Evolutionary conservation across 2,329 filamentous ascomycete species (phyloP), one percentile per base, ranked within the genome.

Genomic region (Trichophyton equinum): DNA sequence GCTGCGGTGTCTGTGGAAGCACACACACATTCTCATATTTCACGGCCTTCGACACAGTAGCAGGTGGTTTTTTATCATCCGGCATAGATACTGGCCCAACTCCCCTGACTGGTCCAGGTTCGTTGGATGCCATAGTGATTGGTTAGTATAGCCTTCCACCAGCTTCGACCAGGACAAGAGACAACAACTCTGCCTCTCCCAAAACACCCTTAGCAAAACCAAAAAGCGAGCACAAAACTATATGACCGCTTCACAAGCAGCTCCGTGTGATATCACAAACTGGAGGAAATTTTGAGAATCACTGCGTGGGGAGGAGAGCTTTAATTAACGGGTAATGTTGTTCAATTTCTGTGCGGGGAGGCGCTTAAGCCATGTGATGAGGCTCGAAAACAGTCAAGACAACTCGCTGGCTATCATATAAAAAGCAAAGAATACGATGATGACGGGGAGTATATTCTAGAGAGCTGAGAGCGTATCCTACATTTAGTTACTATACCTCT

Each of bases 1-100:
- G 83, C 79, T 99, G 94, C 57, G 94, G 91, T 9, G 94, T 96
- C 77, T 97, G 94, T 33, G 88, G 83, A 53, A 99, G 80, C 65
- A 95, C 87, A 72, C 91, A 87, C 66, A 99, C 89, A 78, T 95
- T 96, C 64, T 91, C 86, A 69, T 90, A 86, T 51, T 84, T 77
- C 44, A 96, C 85, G 63, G 84, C 82, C 61, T 85, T 91, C 11
- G 94, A 99, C 47, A 97, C 87, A 2, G 91, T 97, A 11, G 91
- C 91, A 62, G 82, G 87, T 46, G 90, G 91, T 72, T 92, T 95
- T 73, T 92, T 84, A 66, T 82, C 84, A 64, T 86, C 82, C 27
- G 86, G 79, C 61, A 85, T 83, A 75, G 96, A 96, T 64, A 86
- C 81, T 55, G 90, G 91, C 0, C 91, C 91, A 63, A 96, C 84